These are phyloP conservation scores for Pythium monospermum DNA, from an alignment of 352 stramenopile genomes.

Conservation along the genomic window DNA sequence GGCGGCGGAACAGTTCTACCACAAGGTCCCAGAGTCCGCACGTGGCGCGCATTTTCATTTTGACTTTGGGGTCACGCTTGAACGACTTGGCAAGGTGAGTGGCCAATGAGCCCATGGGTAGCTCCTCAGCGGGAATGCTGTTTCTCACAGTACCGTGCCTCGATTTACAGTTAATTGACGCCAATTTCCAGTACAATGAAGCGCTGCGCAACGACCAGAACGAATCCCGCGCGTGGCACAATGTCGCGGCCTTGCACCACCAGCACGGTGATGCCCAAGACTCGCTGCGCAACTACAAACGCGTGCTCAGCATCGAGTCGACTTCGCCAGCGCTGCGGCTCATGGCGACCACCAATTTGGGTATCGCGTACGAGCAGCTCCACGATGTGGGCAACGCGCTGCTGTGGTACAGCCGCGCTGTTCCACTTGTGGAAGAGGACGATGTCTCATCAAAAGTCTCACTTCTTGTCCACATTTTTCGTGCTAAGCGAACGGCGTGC, in stretches of 20 bases:
- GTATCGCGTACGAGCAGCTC: constrained; percentile 34
- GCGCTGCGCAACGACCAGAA: constrained; percentile 29
- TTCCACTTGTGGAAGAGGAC: constrained; percentile 10
- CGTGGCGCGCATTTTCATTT: constrained; percentile 38
- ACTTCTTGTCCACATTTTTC: constrained; percentile 22
- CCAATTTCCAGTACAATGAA: constrained; percentile 36
- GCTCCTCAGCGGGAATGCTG: no score
- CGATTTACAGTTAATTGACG: constrained; percentile 32
- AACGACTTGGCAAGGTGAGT: constrained; percentile 32
- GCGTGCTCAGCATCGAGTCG: constrained; percentile 25
- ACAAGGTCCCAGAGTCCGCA: constrained; percentile 5
- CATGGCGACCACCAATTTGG: constrained; percentile 42
- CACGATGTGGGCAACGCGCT: constrained; percentile 31
- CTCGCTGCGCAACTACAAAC: constrained; percentile 46
- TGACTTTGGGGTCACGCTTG: constrained; percentile 46
- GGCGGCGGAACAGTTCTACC: constrained; percentile 29
- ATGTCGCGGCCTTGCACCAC: constrained; percentile 65
- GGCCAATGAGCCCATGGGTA: no score
- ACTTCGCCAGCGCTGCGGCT: constrained; percentile 5
- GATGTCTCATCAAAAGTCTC: constrained; percentile 12
- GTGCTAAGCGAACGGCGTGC: constrained; percentile 45
- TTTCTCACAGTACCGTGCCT: background rate
- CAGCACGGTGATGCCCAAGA: constrained; percentile 42
- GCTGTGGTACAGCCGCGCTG: constrained; percentile 23
- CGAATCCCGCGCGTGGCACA: constrained; percentile 41